Conservation (phyloP, 345 rosid genomes). For the Trapa incisa region DNA sequence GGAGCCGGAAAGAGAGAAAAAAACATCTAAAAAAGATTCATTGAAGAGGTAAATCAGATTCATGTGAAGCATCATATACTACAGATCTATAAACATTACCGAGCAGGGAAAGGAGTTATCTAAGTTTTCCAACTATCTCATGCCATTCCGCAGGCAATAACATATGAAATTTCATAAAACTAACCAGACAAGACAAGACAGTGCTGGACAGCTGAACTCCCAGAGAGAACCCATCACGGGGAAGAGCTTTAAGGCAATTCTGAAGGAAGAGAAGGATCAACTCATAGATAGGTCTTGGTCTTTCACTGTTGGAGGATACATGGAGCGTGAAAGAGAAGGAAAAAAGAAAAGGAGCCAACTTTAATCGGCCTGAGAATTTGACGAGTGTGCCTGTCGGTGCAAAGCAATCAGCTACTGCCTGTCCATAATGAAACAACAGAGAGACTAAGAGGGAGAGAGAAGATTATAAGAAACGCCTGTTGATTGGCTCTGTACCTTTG, state of each 20-base stretch:
- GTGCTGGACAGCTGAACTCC: not conserved
- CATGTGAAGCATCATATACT: too few relatives aligned
- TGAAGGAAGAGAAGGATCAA: not conserved
- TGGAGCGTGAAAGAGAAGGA: not conserved
- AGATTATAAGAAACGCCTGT: not conserved
- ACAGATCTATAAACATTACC: too few relatives aligned
- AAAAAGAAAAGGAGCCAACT: not conserved
- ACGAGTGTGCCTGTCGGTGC: not conserved
- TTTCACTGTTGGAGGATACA: not conserved
- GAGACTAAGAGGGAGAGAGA: not conserved
- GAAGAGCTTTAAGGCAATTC: not conserved
- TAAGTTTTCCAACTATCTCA: not conserved
- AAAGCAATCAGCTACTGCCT: not conserved
- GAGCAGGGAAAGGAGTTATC: too few relatives aligned
- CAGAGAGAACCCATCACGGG: not conserved
- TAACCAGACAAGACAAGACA: not conserved
- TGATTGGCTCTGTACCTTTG: slow-evolving; percentile 3
- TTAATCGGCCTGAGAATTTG: not conserved
- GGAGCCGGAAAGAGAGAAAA: not conserved
- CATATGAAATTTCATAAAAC: not conserved
- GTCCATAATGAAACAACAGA: not conserved
- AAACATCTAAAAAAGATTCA: not conserved
- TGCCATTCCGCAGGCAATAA: not conserved
- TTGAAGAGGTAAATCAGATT: not conserved
- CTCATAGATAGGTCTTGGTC: not conserved